Evolutionary conservation across 306 rosid genomes (phyloP).

Genomic region (Chamaecrista fasciculata): DNA sequence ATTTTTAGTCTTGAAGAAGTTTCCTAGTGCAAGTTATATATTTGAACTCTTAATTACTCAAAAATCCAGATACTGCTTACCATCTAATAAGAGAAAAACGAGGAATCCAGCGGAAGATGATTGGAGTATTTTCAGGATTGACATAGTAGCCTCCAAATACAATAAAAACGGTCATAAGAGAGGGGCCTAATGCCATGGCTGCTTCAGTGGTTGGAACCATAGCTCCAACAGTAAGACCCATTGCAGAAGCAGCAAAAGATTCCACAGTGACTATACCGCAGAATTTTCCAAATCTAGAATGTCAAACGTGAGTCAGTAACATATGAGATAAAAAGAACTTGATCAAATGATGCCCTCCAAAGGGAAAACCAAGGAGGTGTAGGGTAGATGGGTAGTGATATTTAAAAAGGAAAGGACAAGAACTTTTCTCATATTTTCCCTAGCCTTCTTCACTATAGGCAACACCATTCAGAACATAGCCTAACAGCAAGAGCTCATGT

Average conservation of each 20-base stretch:
- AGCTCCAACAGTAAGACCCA: slow-evolving; percentile 99
- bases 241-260: slow-evolving; percentile 96
- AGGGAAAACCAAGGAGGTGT: background rate
- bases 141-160: slow-evolving; percentile 98
- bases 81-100: slow-evolving; percentile 83
- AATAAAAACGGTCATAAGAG: slow-evolving; percentile 93
- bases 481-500: background rate
- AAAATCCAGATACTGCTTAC: slow-evolving; percentile 42
- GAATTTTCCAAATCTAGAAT: slow-evolving; percentile 78
- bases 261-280: slow-evolving; percentile 84
- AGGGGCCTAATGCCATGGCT: slow-evolving; percentile 99
- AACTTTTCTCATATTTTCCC: background rate
- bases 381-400: background rate
- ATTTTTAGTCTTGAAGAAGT: slow-evolving; percentile 3
- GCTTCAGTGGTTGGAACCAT: slow-evolving; percentile 99
- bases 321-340: slow-evolving; percentile 16
- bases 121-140: slow-evolving; percentile 88
- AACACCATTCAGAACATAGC: background rate
- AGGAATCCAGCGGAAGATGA: slow-evolving; percentile 97
- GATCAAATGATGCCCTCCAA: background rate
- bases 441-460: background rate
- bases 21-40: background rate
- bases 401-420: background rate
- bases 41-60: slow-evolving; percentile 18
- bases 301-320: slow-evolving; percentile 32